A percentile compares a stretch with the other conserved stretches of the same genome.
Evolutionary conservation across 306 rosid species (phyloP).

Genomic region (Inga oerstediana): DNA sequence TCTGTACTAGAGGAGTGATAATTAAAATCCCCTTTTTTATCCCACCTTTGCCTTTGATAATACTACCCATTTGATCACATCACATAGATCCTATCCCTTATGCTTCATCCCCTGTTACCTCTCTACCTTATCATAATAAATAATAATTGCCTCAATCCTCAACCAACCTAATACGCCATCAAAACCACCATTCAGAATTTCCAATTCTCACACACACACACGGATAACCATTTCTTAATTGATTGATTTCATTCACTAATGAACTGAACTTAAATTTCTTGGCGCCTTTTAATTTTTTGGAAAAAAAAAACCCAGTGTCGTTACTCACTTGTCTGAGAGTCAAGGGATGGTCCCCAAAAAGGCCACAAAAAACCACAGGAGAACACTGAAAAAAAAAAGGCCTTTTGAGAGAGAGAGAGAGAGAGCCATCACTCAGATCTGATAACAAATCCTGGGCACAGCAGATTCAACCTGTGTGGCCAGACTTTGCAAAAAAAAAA

Average conservation of each 20-base stretch:
- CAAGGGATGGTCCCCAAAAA: neutral
- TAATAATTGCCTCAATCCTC: neutral
- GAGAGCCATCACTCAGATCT: constrained; percentile 18
- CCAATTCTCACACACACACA: no score
- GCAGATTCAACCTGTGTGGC: constrained; percentile 24
- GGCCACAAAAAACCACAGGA: neutral
- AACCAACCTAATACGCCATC: neutral
- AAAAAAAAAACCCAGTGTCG: neutral
- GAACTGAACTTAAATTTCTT: neutral
- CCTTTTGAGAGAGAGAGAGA: neutral
- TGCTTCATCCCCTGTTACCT: neutral
- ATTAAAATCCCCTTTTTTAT: neutral
- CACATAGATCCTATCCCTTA: neutral
- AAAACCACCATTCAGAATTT: no score
- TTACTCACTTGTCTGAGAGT: constrained; percentile 7
- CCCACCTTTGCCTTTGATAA: neutral
- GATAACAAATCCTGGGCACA: constrained; percentile 23
- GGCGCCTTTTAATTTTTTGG: neutral
- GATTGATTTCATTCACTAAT: neutral
- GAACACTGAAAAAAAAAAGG: neutral
- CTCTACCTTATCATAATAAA: neutral
- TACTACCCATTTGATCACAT: neutral
- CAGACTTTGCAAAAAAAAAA: neutral
- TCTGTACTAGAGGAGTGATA: neutral
- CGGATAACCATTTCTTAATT: neutral